Evolutionary conservation across 176 grass and related monocot species (phyloP).

Genomic region (Ananas comosus): DNA sequence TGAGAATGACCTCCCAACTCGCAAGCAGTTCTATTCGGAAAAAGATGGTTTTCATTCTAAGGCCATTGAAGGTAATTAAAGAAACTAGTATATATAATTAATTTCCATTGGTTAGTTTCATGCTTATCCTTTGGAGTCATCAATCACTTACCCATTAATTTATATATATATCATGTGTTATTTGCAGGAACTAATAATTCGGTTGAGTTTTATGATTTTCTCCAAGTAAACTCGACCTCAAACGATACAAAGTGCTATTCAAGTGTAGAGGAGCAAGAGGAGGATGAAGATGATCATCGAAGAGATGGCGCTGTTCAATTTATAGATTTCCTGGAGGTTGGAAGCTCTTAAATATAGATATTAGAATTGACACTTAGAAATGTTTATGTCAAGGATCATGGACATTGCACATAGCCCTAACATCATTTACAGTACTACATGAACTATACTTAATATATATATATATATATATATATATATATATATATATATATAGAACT

Average conservation of each 20-base stretch:
- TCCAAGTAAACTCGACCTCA: constrained; percentile 69
- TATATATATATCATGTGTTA: neutral
- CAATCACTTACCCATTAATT: neutral
- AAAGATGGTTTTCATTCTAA: constrained; percentile 26
- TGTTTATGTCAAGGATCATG: neutral
- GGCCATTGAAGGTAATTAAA: constrained; percentile 41
- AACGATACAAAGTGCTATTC: constrained; percentile 73
- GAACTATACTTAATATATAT: neutral
- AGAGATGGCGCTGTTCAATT: constrained; percentile 34
- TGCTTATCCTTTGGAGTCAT: neutral
- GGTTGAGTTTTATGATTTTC: constrained; percentile 81
- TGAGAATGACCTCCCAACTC: constrained; percentile 24
- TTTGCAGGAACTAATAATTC: constrained; percentile 46
- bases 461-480: neutral
- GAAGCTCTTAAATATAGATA: constrained; percentile 27
- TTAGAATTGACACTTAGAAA: too few relatives aligned
- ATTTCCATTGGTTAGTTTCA: neutral
- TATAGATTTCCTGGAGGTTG: constrained; percentile 94
- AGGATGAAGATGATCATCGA: constrained; percentile 37
- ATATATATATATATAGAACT: neutral
- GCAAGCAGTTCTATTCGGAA: neutral
- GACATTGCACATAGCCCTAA: neutral
- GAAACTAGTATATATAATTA: neutral
- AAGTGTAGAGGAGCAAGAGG: constrained; percentile 73
- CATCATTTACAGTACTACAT: neutral